Evolutionary conservation across 163 green algal genomes (phyloP).

Genomic region (Prototheca cutis): DNA sequence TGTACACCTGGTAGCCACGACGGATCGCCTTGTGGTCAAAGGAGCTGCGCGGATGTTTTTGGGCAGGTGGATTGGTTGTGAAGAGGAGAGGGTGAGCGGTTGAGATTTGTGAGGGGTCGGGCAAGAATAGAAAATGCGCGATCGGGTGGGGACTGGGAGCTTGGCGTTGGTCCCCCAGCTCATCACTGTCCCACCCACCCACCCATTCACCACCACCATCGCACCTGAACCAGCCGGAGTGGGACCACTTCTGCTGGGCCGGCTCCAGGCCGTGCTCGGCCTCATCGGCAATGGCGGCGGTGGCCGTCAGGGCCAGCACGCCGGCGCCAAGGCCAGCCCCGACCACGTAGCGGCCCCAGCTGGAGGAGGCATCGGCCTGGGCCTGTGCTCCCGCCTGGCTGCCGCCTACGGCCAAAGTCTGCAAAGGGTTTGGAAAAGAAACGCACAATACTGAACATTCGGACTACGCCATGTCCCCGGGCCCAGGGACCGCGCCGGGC

Average conservation of each 20-base stretch:
- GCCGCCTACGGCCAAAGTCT: not conserved
- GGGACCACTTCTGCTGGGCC: slow-evolving; percentile 74
- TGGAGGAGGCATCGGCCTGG: not conserved
- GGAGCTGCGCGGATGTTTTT: slow-evolving; percentile 21
- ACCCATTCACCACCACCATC: not conserved
- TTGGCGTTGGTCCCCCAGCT: too few species aligned
- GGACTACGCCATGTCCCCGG: too few species aligned
- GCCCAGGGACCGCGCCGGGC: too few species aligned
- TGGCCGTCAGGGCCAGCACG: slow-evolving; percentile 15
- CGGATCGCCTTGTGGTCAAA: slow-evolving; percentile 92
- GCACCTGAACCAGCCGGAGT: slow-evolving; percentile 69
- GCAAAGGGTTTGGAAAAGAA: too few species aligned
- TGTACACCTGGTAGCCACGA: slow-evolving; percentile 84
- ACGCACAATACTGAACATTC: too few species aligned
- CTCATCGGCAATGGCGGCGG: slow-evolving; percentile 55
- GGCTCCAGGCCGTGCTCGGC: slow-evolving; percentile 83
- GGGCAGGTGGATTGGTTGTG: too few species aligned
- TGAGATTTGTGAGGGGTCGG: too few species aligned
- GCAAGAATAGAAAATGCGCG: too few species aligned
- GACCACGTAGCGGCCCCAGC: slow-evolving; percentile 2
- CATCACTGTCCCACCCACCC: too few species aligned
- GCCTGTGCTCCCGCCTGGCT: not conserved
- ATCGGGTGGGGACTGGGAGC: too few species aligned
- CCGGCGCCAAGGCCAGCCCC: slow-evolving; percentile 13
- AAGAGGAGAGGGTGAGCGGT: too few species aligned